Evolutionary conservation across 2,329 filamentous ascomycete genomes (phyloP).

Genomic region (Tolypocladium endophyticum): DNA sequence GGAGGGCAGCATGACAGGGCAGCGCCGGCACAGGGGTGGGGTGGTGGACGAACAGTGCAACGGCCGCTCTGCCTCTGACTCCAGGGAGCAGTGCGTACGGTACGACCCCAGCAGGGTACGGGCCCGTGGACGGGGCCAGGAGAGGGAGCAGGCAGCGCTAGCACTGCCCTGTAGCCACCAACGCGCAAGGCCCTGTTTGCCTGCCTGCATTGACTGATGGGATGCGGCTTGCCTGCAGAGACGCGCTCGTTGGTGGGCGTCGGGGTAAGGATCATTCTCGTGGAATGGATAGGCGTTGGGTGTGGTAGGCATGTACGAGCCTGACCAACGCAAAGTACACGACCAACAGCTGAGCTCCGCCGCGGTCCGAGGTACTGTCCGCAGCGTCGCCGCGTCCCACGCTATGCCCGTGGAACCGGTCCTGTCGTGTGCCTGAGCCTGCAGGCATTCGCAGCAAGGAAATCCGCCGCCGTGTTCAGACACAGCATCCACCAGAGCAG

Average conservation of each 20-base stretch:
- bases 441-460: neutral
- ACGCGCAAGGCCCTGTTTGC: neutral
- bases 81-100: neutral
- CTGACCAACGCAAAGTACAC: neutral
- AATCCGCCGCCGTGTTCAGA: neutral
- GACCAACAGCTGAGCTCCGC: neutral
- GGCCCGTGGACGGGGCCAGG: neutral
- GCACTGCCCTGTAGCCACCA: neutral
- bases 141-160: neutral
- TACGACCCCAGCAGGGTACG: neutral
- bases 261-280: neutral
- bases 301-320: neutral
- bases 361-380: neutral
- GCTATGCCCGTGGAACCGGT: neutral
- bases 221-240: neutral
- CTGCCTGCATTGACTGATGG: neutral
- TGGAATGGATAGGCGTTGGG: neutral
- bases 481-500: neutral
- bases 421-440: neutral
- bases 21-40: neutral
- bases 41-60: neutral
- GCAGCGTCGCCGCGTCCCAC: neutral
- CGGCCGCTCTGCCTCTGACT: neutral
- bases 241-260: neutral
- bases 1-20: conserved; percentile 4